Percentiles rank a stretch among this genome's conserved stretches.
phyloP scores from a whole-genome alignment of 2,329 filamentous ascomycete genomes.

The Microsporum canis region DNA sequence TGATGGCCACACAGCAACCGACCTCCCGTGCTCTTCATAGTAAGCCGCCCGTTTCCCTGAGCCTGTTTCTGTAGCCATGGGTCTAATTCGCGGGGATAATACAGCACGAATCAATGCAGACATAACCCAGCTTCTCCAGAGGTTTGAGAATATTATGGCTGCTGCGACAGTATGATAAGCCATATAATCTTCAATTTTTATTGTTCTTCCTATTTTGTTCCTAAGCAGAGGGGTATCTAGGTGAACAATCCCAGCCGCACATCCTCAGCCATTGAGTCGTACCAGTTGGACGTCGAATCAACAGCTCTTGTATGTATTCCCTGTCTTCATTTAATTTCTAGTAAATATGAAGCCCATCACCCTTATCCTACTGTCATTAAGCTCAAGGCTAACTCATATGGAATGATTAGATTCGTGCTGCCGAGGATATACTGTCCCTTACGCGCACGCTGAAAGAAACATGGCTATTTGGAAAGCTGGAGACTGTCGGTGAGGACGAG shows the following conservation, averaged over 20 bases:
- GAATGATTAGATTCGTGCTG: slow-evolving; percentile 42
- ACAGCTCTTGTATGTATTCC: slow-evolving; percentile 41
- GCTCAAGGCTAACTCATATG: neutral
- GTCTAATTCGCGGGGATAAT: neutral
- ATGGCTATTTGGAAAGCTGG: slow-evolving; percentile 55
- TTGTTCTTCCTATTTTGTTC: neutral
- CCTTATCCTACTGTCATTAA: neutral
- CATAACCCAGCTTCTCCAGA: slow-evolving; percentile 38
- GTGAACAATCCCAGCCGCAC: slow-evolving; percentile 43
- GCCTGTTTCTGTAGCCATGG: neutral
- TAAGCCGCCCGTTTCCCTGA: slow-evolving; percentile 8
- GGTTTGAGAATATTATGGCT: slow-evolving; percentile 46
- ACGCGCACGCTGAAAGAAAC: slow-evolving; percentile 54
- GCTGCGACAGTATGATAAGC: slow-evolving; percentile 37
- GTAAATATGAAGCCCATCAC: too few species aligned
- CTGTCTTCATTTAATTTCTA: neutral
- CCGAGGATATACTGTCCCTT: slow-evolving; percentile 51
- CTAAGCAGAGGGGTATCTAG: slow-evolving; percentile 20
- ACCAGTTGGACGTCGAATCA: slow-evolving; percentile 49
- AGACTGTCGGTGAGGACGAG: slow-evolving; percentile 42
- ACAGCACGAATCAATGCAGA: slow-evolving; percentile 36
- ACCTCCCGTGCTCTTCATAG: slow-evolving; percentile 13
- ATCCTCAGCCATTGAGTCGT: slow-evolving; percentile 45
- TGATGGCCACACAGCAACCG: slow-evolving; percentile 15
- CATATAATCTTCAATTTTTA: neutral